These are phyloP conservation scores for Candida insectorum DNA, from an alignment of 805 yeast species.

Conservation along the genomic window DNA sequence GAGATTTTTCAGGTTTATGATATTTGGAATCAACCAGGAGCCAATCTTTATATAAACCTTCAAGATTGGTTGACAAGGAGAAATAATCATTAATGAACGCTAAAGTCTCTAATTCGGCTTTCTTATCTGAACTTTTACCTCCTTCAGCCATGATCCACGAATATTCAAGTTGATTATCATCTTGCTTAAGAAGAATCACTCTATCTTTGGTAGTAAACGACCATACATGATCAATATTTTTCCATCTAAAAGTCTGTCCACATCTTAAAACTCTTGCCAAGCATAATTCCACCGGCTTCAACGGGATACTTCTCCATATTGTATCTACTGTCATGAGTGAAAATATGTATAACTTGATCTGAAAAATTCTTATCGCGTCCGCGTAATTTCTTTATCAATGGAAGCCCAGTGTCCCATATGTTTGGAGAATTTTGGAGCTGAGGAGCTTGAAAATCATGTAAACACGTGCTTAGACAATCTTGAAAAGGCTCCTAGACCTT, in stretches of 20 bases:
- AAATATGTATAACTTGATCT: not conserved
- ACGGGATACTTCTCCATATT: constrained; percentile 21
- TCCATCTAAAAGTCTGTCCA: constrained; percentile 87
- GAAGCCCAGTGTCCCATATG: constrained; percentile 36
- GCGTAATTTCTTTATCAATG: constrained; percentile 8
- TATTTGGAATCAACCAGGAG: constrained; percentile 48
- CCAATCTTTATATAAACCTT: constrained; percentile 62
- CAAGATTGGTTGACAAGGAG: constrained; percentile 56
- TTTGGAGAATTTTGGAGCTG: constrained; percentile 17
- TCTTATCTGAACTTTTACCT: constrained; percentile 2
- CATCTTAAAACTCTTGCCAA: constrained; percentile 68
- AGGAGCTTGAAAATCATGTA: constrained; percentile 36
- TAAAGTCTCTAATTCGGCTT: constrained; percentile 25
- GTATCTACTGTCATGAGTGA: constrained; percentile 20
- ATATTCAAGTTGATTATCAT: constrained; percentile 47
- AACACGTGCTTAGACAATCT: constrained; percentile 36
- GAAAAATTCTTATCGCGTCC: constrained; percentile 2
- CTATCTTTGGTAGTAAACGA: constrained; percentile 57
- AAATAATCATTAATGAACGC: constrained; percentile 64
- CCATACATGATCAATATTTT: constrained; percentile 60
- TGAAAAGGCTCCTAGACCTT: constrained; percentile 10
- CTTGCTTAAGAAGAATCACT: constrained; percentile 66
- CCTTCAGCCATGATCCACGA: constrained; percentile 32
- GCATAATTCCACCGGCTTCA: constrained; percentile 44
- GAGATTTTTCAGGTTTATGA: constrained; percentile 25